These are phyloP conservation scores for Colletotrichum cordylinicola DNA, from an alignment of 2,329 filamentous ascomycete species.

Conservation along the genomic window DNA sequence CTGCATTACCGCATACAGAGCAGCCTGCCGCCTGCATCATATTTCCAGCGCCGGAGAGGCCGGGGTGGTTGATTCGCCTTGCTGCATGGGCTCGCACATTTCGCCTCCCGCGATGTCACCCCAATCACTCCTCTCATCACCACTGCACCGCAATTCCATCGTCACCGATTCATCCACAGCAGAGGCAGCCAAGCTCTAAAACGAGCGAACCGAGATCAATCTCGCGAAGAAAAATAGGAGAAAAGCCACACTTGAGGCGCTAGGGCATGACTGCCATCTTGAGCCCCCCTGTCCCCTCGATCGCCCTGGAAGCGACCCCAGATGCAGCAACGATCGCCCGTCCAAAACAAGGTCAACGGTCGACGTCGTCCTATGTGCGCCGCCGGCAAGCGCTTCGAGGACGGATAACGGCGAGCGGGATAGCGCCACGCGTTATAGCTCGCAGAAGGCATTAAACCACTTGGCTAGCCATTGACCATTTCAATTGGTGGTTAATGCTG, in stretches of 20 bases:
- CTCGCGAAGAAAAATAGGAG: background rate
- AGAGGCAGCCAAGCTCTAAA: background rate
- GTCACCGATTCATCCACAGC: background rate
- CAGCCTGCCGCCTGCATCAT: background rate
- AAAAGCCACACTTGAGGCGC: background rate
- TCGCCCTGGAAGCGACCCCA: background rate
- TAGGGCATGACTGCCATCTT: slow-evolving; percentile 18
- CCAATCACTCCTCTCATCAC: background rate
- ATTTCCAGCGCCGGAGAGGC: background rate
- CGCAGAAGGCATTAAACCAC: background rate
- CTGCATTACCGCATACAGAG: background rate
- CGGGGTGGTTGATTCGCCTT: background rate
- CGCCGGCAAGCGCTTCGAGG: background rate
- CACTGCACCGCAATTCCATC: background rate
- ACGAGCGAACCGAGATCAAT: background rate
- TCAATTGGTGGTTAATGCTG: background rate
- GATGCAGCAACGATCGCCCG: background rate
- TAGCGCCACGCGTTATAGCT: slow-evolving; percentile 1
- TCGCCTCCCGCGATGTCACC: slow-evolving; percentile 6
- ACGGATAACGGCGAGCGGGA: background rate
- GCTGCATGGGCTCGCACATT: background rate
- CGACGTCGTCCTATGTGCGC: background rate
- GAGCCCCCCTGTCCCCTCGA: background rate
- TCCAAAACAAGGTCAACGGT: slow-evolving; percentile 6
- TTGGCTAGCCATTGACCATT: background rate